Conservation (phyloP, 192 early-diverging fungal species). For the Kappamyces sp. region DNA sequence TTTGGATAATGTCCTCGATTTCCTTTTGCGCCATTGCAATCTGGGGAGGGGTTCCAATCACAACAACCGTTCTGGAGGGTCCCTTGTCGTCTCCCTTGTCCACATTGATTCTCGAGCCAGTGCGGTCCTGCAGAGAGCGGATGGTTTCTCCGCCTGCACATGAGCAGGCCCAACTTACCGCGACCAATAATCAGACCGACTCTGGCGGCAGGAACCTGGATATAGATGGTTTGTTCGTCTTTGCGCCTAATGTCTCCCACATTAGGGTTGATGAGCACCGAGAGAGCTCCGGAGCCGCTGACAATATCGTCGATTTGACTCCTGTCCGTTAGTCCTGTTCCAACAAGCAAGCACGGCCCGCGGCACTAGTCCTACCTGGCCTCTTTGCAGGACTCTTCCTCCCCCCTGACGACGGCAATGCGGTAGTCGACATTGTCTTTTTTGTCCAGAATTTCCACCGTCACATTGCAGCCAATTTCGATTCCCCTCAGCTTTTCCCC, state of each 20-base stretch:
- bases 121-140: slow-evolving; percentile 58
- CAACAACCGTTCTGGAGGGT: slow-evolving; percentile 39
- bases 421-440: background rate
- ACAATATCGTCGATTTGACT: too few relatives aligned
- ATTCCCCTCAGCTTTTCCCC: slow-evolving; percentile 68
- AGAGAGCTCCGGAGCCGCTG: too few relatives aligned
- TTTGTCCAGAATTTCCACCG: slow-evolving; percentile 57
- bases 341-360: background rate
- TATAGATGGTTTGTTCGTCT: slow-evolving; percentile 29
- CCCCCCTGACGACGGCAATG: background rate
- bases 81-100: slow-evolving; percentile 8
- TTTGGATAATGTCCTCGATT: slow-evolving; percentile 5
- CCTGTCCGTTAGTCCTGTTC: too few relatives aligned
- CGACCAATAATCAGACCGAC: slow-evolving; percentile 76
- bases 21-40: slow-evolving; percentile 17
- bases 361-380: slow-evolving; percentile 4
- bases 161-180: too few relatives aligned
- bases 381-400: background rate
- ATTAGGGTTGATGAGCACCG: too few relatives aligned
- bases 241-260: slow-evolving; percentile 24
- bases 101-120: slow-evolving; percentile 62
- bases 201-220: slow-evolving; percentile 31
- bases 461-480: slow-evolving; percentile 60
- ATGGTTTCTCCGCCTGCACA: slow-evolving; percentile 65
- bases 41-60: slow-evolving; percentile 28